Percentiles rank a stretch among this genome's conserved stretches.
Evolutionary conservation across 2,329 filamentous ascomycete genomes (phyloP).

Genomic region (Botrytis elliptica): DNA sequence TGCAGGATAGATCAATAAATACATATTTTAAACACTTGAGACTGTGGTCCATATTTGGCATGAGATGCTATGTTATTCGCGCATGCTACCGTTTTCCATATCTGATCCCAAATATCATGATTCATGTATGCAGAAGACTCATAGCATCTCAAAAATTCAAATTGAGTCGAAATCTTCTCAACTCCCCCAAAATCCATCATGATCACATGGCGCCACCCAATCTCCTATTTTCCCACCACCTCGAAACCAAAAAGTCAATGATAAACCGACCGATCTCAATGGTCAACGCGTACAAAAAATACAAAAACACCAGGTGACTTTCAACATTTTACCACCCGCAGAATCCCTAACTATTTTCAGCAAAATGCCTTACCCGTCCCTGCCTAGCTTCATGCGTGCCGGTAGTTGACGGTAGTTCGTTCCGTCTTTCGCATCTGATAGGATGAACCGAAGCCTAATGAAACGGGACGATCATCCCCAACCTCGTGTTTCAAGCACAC

Average conservation of each 20-base stretch:
- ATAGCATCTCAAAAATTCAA: neutral
- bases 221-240: neutral
- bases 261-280: neutral
- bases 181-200: too few species aligned
- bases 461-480: neutral
- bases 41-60: neutral
- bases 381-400: neutral
- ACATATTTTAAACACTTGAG: neutral
- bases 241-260: neutral
- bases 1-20: neutral
- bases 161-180: neutral
- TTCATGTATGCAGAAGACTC: neutral
- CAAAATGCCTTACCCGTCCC: neutral
- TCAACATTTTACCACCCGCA: slow-evolving; percentile 3
- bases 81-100: neutral
- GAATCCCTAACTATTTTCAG: neutral
- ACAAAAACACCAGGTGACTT: slow-evolving; percentile 1
- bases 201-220: neutral
- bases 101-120: neutral
- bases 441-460: neutral
- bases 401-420: slow-evolving; percentile 5
- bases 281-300: neutral
- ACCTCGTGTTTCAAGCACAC: neutral
- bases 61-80: neutral
- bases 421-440: neutral